Evolutionary conservation across 257 asterid genomes (phyloP).

Genomic region (Przewalskia tangutica): DNA sequence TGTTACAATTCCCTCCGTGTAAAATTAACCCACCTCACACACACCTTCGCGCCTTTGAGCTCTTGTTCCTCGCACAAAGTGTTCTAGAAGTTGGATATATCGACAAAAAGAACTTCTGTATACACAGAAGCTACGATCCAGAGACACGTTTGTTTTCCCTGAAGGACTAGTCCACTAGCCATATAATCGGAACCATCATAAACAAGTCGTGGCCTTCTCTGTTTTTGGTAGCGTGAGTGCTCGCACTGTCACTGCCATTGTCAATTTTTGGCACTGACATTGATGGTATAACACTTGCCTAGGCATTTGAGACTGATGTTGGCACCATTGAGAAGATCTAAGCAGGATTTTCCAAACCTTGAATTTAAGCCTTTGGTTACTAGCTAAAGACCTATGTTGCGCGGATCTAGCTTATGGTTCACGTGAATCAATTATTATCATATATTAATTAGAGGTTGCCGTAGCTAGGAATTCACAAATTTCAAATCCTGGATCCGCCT

Average conservation of each 20-base stretch:
- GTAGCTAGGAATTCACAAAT: too few relatives aligned
- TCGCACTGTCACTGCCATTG: slow-evolving; percentile 13
- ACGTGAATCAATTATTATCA: too few relatives aligned
- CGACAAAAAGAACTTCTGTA: slow-evolving; percentile 12
- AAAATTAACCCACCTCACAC: not conserved
- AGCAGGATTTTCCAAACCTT: not conserved
- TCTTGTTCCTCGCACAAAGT: slow-evolving; percentile 13
- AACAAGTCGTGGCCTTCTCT: slow-evolving; percentile 8
- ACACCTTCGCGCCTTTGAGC: slow-evolving; percentile 8
- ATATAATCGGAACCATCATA: slow-evolving; percentile 1
- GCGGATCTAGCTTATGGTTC: too few relatives aligned
- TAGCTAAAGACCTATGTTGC: not conserved
- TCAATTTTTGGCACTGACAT: slow-evolving; percentile 11
- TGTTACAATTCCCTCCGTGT: slow-evolving; percentile 9
- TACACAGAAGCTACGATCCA: slow-evolving; percentile 4
- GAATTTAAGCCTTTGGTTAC: not conserved
- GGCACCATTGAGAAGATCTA: slow-evolving; percentile 12
- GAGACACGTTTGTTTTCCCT: slow-evolving; percentile 17
- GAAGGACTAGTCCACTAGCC: slow-evolving; percentile 17
- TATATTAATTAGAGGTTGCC: too few relatives aligned
- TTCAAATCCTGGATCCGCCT: too few relatives aligned
- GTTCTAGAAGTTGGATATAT: slow-evolving; percentile 19
- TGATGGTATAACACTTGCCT: slow-evolving; percentile 16
- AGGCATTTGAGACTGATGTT: slow-evolving; percentile 12
- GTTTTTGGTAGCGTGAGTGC: slow-evolving; percentile 24